Percentiles rank a stretch among this genome's conserved stretches.
Conservation (phyloP, 2,329 filamentous ascomycete species). For the Tolypocladium capitatum region DNA sequence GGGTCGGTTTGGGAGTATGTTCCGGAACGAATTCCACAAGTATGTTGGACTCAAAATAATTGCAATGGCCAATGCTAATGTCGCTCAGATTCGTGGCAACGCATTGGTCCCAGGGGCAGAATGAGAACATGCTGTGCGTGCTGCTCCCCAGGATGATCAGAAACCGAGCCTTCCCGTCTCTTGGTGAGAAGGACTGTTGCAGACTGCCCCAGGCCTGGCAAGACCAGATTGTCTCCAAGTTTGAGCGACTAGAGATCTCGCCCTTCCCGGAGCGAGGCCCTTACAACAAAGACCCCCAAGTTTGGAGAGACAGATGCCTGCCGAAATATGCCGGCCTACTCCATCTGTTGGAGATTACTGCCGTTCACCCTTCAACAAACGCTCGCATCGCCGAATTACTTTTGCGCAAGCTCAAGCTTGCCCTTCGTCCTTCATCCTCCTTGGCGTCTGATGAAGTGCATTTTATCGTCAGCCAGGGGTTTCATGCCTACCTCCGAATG, state of each 20-base stretch:
- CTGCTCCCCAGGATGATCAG: slow-evolving; percentile 53
- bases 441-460: slow-evolving; percentile 49
- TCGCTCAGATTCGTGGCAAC: slow-evolving; percentile 54
- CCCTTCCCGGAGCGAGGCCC: slow-evolving; percentile 52
- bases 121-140: slow-evolving; percentile 57
- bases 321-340: slow-evolving; percentile 57
- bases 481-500: slow-evolving; percentile 58
- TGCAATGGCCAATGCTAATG: slow-evolving; percentile 6
- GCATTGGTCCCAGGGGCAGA: slow-evolving; percentile 54
- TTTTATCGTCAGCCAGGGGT: slow-evolving; percentile 64
- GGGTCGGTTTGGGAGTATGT: slow-evolving; percentile 64
- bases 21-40: slow-evolving; percentile 71
- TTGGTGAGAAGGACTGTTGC: slow-evolving; percentile 39
- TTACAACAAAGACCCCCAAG: slow-evolving; percentile 47
- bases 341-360: slow-evolving; percentile 46
- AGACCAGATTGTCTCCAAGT: slow-evolving; percentile 56
- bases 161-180: slow-evolving; percentile 38
- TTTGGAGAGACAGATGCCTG: slow-evolving; percentile 49
- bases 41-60: slow-evolving; percentile 21
- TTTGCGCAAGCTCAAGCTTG: slow-evolving; percentile 51
- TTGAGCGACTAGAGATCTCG: slow-evolving; percentile 49
- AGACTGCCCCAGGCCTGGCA: slow-evolving; percentile 56
- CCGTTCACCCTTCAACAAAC: slow-evolving; percentile 52
- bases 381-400: slow-evolving; percentile 53
- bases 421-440: slow-evolving; percentile 46